Evolutionary conservation across 2,329 filamentous ascomycete species (phyloP).

Genomic region (Penicillium paneum): DNA sequence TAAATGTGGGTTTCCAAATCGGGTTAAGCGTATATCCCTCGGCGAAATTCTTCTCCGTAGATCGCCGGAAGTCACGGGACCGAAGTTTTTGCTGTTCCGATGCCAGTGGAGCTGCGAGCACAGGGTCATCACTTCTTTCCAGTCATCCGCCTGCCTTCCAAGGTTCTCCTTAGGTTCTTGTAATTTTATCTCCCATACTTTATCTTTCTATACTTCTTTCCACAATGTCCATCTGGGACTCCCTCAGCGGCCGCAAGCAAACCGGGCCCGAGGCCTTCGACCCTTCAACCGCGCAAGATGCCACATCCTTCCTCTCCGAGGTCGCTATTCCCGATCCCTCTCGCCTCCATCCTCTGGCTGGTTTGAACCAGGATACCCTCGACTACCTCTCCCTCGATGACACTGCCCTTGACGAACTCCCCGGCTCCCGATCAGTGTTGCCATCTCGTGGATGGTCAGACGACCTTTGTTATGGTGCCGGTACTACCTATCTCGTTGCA

Average conservation of each 20-base stretch:
- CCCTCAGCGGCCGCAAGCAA: constrained; percentile 59
- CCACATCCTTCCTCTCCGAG: constrained; percentile 78
- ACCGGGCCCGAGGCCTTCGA: constrained; percentile 62
- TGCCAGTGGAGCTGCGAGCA: constrained; percentile 26
- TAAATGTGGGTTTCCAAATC: constrained; percentile 24
- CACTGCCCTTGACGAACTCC: constrained; percentile 78
- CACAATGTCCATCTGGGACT: constrained; percentile 59
- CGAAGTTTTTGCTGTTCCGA: constrained; percentile 40
- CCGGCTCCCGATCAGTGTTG: constrained; percentile 79
- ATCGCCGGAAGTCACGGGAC: constrained; percentile 32
- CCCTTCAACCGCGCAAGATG: constrained; percentile 70
- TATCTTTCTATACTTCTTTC: constrained; percentile 16
- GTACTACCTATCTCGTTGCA: constrained; percentile 87
- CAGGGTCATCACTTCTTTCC: constrained; percentile 18
- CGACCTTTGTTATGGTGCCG: constrained; percentile 96
- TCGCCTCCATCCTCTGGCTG: constrained; percentile 86
- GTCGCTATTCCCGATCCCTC: constrained; percentile 80
- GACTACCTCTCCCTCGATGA: constrained; percentile 96
- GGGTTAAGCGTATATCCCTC: constrained; percentile 18
- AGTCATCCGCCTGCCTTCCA: constrained; percentile 18
- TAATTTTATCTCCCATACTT: constrained; percentile 25
- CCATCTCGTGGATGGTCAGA: constrained; percentile 97
- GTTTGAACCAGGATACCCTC: constrained; percentile 85
- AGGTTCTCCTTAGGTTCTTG: constrained; percentile 16
- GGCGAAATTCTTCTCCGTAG: constrained; percentile 24